Percentiles rank a stretch among this genome's conserved stretches.
Evolutionary conservation across 176 grass and related monocot species (phyloP).

Genomic region (Phoenix roebelenii): DNA sequence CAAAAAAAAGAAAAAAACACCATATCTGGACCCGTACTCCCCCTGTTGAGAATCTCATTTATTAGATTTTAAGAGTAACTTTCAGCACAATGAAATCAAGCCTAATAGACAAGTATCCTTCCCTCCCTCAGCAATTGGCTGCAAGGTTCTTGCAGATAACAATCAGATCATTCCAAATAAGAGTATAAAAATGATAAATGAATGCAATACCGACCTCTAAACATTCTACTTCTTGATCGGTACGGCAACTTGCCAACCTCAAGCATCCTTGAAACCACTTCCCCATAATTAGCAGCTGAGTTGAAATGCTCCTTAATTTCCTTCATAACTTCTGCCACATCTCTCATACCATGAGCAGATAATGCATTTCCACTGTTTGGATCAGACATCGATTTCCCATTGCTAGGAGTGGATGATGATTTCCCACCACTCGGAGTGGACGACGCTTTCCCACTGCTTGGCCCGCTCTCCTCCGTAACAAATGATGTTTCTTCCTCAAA

Average conservation of each 20-base stretch:
- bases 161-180: neutral
- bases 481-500: slow-evolving; percentile 31
- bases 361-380: slow-evolving; percentile 29
- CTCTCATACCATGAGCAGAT: slow-evolving; percentile 27
- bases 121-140: neutral
- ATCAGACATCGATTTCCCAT: slow-evolving; percentile 18
- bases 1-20: too few relatives aligned
- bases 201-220: slow-evolving; percentile 64
- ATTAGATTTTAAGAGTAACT: too few relatives aligned
- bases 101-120: too few relatives aligned
- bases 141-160: neutral
- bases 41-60: too few relatives aligned
- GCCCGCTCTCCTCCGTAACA: slow-evolving; percentile 5
- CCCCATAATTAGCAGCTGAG: slow-evolving; percentile 25
- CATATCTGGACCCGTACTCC: too few relatives aligned
- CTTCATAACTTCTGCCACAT: slow-evolving; percentile 44
- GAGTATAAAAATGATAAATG: neutral
- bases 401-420: slow-evolving; percentile 23
- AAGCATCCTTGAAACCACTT: slow-evolving; percentile 53
- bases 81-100: too few relatives aligned
- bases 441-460: neutral
- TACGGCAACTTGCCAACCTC: slow-evolving; percentile 65
- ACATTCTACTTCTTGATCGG: slow-evolving; percentile 25
- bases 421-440: slow-evolving; percentile 14
- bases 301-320: slow-evolving; percentile 52